Percentiles rank a stretch among this genome's conserved stretches.
Evolutionary conservation across 768 basidiomycete genomes (phyloP).

Genomic region (Suillus luteus): DNA sequence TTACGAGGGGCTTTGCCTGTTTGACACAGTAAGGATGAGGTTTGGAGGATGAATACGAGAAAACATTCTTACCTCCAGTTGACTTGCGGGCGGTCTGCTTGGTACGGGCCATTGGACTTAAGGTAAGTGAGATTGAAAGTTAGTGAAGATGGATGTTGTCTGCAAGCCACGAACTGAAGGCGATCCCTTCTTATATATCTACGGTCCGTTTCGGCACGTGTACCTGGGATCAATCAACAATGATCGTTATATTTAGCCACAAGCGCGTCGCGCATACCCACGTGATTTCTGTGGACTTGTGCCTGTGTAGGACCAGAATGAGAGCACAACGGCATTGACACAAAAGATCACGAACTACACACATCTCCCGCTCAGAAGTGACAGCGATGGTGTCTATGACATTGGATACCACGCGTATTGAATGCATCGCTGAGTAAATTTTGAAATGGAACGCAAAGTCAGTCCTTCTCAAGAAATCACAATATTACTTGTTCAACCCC

Average conservation of each 20-base stretch:
- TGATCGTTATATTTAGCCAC: constrained; percentile 5
- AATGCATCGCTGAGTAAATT: too few species aligned
- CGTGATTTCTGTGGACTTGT: constrained; percentile 4
- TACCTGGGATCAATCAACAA: constrained; percentile 12
- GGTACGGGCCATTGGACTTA: constrained; percentile 60
- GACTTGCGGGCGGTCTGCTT: constrained; percentile 86
- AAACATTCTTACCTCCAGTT: constrained; percentile 56
- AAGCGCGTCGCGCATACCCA: constrained; percentile 12
- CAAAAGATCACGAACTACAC: background rate
- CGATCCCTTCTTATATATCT: constrained; percentile 8
- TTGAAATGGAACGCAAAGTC: too few species aligned
- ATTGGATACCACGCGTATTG: too few species aligned
- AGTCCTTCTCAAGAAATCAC: background rate
- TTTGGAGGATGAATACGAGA: background rate
- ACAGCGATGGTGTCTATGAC: background rate
- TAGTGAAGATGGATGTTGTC: constrained; percentile 19
- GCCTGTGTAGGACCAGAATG: background rate
- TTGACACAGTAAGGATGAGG: constrained; percentile 6
- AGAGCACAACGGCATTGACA: background rate
- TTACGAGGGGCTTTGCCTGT: constrained; percentile 62
- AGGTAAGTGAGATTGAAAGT: constrained; percentile 17
- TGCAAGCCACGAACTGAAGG: background rate
- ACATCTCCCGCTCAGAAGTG: background rate
- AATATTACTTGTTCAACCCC: background rate
- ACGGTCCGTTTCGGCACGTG: background rate